Percentiles rank a stretch among this genome's conserved stretches.
These are phyloP conservation scores for Euphorbia pulcherrima DNA, from an alignment of 345 rosid species.

Conservation along the genomic window DNA sequence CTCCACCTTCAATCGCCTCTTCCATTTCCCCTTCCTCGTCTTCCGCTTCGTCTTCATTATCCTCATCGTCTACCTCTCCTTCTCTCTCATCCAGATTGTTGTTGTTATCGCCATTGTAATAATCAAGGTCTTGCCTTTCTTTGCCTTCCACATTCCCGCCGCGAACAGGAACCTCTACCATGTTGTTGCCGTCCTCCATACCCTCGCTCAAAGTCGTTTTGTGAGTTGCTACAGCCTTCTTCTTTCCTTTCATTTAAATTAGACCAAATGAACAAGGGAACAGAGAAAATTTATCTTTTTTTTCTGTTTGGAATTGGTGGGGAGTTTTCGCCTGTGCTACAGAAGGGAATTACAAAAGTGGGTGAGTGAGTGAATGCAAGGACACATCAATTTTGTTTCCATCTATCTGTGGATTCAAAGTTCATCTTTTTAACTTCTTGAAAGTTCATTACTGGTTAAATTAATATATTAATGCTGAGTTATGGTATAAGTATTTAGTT, in stretches of 20 bases:
- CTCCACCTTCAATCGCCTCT: constrained; percentile 31
- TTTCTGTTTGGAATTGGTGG: neutral
- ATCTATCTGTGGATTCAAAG: too few relatives aligned
- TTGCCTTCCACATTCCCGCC: neutral
- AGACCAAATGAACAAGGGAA: too few relatives aligned
- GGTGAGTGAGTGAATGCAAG: too few relatives aligned
- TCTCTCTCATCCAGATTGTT: constrained; percentile 8
- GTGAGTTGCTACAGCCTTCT: constrained; percentile 5
- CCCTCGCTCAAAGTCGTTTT: too few relatives aligned
- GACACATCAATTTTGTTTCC: too few relatives aligned
- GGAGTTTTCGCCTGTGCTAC: neutral
- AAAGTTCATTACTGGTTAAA: too few relatives aligned
- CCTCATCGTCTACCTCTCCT: constrained; percentile 16
- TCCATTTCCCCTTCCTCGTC: constrained; percentile 32
- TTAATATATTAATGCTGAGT: too few relatives aligned
- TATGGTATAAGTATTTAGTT: too few relatives aligned
- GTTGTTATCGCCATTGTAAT: constrained; percentile 10
- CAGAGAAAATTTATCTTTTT: neutral
- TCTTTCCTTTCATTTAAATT: constrained; percentile 8
- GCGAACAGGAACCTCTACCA: neutral
- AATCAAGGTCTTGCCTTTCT: neutral
- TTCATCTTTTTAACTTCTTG: too few relatives aligned
- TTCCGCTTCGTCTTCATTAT: constrained; percentile 34
- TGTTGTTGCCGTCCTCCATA: too few relatives aligned
- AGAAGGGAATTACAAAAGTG: too few relatives aligned